A percentile compares a stretch with the other conserved stretches of the same genome.
Evolutionary conservation across 768 basidiomycete species (phyloP).

Genomic region (Sporobolomyces phaffii): DNA sequence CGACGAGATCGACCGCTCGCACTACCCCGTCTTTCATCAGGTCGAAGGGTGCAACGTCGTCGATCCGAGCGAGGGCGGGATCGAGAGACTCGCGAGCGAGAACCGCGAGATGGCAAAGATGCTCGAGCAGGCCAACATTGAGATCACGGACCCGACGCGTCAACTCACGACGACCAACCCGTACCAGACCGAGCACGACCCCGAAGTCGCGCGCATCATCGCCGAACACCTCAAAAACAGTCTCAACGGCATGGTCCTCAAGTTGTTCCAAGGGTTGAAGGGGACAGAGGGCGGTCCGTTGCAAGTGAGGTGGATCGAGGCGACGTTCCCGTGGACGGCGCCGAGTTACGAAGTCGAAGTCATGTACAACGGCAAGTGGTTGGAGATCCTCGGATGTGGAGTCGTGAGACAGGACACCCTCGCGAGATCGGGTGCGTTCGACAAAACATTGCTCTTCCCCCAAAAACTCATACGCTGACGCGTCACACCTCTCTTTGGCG

Average conservation of each 20-base stretch:
- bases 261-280: constrained; percentile 60
- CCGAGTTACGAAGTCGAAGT: constrained; percentile 99
- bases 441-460: constrained; percentile 43
- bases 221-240: constrained; percentile 82
- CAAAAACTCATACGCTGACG: no score
- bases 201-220: constrained; percentile 63
- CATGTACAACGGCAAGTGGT: constrained; percentile 90
- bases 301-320: constrained; percentile 91
- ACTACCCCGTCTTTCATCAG: constrained; percentile 98
- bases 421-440: constrained; percentile 68
- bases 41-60: constrained; percentile 90
- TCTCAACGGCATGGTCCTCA: constrained; percentile 75
- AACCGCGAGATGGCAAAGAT: constrained; percentile 58
- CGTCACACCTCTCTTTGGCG: neutral
- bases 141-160: constrained; percentile 79
- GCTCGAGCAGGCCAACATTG: constrained; percentile 66
- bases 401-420: constrained; percentile 84
- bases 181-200: constrained; percentile 69
- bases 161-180: constrained; percentile 66
- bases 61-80: constrained; percentile 48
- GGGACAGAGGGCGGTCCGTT: constrained; percentile 61
- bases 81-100: constrained; percentile 61
- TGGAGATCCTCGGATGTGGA: constrained; percentile 90
- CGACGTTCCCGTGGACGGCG: constrained; percentile 94
- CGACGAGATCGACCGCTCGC: constrained; percentile 94